Conservation (phyloP, 208 protist species). For the Trypanosoma cruzi region DNA sequence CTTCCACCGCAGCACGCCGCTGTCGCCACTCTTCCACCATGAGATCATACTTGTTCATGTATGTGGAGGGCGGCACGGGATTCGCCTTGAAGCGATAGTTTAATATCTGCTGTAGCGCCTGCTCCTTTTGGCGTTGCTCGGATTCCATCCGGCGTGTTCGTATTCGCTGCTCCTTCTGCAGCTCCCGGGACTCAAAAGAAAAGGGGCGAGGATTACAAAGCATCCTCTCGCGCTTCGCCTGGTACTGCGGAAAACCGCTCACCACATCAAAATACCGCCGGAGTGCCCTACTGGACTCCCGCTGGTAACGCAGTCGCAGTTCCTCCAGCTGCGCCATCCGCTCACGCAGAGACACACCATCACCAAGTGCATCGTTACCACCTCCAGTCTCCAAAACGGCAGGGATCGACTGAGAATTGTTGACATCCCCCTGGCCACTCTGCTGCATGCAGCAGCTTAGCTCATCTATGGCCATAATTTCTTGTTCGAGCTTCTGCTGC, state of each 20-base stretch:
- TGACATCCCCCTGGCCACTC: constrained; percentile 3
- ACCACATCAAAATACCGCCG: constrained; percentile 53
- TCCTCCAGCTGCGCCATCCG: constrained; percentile 48
- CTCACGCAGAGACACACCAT: constrained; percentile 3
- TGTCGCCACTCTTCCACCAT: constrained; percentile 92
- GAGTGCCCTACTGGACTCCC: constrained; percentile 52
- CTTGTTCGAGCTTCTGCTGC: constrained; percentile 10
- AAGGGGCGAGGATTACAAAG: constrained; percentile 51
- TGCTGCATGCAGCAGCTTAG: not conserved
- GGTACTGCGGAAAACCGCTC: constrained; percentile 52
- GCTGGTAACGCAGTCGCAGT: constrained; percentile 53
- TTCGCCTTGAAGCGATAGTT: constrained; percentile 47
- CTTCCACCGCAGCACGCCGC: constrained; percentile 70
- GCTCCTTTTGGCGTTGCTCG: constrained; percentile 40
- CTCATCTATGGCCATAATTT: constrained; percentile 18
- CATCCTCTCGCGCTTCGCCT: constrained; percentile 40
- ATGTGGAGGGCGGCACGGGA: constrained; percentile 83
- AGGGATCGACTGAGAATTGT: constrained; percentile 7
- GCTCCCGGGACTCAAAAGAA: constrained; percentile 67
- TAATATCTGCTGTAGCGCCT: constrained; percentile 27
- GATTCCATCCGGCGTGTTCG: constrained; percentile 41
- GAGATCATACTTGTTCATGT: constrained; percentile 89
- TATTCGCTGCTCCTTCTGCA: constrained; percentile 43
- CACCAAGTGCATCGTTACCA: not conserved
- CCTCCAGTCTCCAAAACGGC: not conserved